A percentile compares a stretch with the other conserved stretches of the same genome.
These are phyloP conservation scores for Cladosporium sp. DNA, from an alignment of 2,329 filamentous ascomycete species.

Conservation along the genomic window DNA sequence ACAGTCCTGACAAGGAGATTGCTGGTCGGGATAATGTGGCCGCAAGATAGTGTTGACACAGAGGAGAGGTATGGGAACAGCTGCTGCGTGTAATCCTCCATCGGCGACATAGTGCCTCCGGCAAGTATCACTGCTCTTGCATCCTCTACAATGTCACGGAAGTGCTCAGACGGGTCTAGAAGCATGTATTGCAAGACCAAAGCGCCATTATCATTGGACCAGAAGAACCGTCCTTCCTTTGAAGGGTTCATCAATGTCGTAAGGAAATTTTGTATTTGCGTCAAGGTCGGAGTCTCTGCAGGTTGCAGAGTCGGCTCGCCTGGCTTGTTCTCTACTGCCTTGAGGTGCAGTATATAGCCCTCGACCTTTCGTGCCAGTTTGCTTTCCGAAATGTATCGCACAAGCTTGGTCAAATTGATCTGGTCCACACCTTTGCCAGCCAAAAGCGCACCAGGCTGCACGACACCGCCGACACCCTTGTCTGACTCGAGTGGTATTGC, in stretches of 20 bases:
- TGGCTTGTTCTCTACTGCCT: neutral
- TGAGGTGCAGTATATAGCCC: slow-evolving; percentile 66
- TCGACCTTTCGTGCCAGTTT: slow-evolving; percentile 94
- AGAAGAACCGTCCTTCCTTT: slow-evolving; percentile 59
- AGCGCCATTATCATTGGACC: slow-evolving; percentile 43
- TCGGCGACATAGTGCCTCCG: slow-evolving; percentile 96
- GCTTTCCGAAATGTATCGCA: slow-evolving; percentile 83
- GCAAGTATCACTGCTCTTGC: slow-evolving; percentile 85
- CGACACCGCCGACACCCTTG: slow-evolving; percentile 57
- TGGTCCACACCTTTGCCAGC: slow-evolving; percentile 85
- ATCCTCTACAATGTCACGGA: slow-evolving; percentile 78
- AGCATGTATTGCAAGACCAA: slow-evolving; percentile 77
- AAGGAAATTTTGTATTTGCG: slow-evolving; percentile 66
- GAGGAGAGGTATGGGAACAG: slow-evolving; percentile 71
- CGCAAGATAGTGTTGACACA: slow-evolving; percentile 82
- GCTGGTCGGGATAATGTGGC: slow-evolving; percentile 81
- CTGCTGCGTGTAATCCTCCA: slow-evolving; percentile 82
- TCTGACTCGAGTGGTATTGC: slow-evolving; percentile 7
- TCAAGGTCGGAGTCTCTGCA: slow-evolving; percentile 50
- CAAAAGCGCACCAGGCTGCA: slow-evolving; percentile 68
- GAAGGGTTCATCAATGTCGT: slow-evolving; percentile 82
- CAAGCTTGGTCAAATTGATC: slow-evolving; percentile 86
- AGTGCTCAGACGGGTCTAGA: slow-evolving; percentile 85
- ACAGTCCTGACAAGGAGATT: slow-evolving; percentile 79
- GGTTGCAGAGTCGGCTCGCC: neutral